These are phyloP conservation scores for Pleurotus pulmonarius DNA, from an alignment of 768 basidiomycete genomes.

Conservation along the genomic window DNA sequence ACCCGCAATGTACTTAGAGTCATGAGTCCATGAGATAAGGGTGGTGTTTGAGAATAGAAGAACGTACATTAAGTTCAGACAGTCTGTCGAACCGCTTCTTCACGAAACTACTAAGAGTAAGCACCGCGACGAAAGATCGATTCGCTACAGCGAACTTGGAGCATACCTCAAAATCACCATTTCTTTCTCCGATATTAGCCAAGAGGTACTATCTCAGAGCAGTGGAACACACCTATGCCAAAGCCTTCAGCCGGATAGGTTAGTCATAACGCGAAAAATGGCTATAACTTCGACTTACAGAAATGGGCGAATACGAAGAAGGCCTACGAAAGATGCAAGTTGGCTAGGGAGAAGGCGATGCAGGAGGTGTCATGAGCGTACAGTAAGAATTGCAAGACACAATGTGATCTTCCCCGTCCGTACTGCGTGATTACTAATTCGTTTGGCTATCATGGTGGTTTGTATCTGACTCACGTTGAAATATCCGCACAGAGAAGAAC, in stretches of 20 bases:
- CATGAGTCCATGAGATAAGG: too few relatives aligned
- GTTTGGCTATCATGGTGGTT: neutral
- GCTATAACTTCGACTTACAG: constrained; percentile 21
- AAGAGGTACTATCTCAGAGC: neutral
- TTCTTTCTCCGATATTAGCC: constrained; percentile 17
- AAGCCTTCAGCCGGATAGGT: constrained; percentile 23
- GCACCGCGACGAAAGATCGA: too few relatives aligned
- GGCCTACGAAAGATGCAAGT: constrained; percentile 12
- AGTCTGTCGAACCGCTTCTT: constrained; percentile 32
- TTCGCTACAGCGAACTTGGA: too few relatives aligned
- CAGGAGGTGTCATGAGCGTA: constrained; percentile 10
- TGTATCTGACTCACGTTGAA: constrained; percentile 24
- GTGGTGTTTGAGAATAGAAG: neutral
- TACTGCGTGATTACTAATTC: constrained; percentile 21
- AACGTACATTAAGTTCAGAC: constrained; percentile 29
- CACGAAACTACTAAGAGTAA: constrained; percentile 25
- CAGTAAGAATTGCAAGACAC: constrained; percentile 33
- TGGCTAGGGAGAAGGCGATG: neutral
- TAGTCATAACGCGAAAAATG: neutral
- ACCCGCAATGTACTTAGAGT: neutral
- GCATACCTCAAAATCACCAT: constrained; percentile 32
- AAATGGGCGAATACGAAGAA: constrained; percentile 36
- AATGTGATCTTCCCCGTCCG: constrained; percentile 26
- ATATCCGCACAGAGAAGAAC: constrained; percentile 38
- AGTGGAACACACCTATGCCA: constrained; percentile 30